Evolutionary conservation across 108 stramenopile species (phyloP).

Genomic region (Epipyxis sp.): DNA sequence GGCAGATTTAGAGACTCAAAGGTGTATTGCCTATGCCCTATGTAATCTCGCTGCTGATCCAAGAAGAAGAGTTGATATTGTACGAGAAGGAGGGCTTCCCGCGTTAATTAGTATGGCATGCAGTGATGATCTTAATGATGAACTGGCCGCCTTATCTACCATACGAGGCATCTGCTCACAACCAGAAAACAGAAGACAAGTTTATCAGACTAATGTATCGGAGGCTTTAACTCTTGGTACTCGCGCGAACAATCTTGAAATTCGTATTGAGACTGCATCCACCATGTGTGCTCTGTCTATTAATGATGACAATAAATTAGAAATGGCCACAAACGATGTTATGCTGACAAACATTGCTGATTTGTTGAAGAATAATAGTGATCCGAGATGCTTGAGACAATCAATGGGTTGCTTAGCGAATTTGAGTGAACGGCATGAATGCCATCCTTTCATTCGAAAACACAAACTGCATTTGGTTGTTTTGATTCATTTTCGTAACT

Average conservation of each 20-base stretch:
- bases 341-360: constrained; percentile 44
- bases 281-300: constrained; percentile 61
- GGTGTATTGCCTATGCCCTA: constrained; percentile 74
- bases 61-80: constrained; percentile 55
- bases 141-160: constrained; percentile 65
- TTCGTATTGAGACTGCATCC: constrained; percentile 62
- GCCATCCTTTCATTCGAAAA: constrained; percentile 33
- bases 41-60: constrained; percentile 68
- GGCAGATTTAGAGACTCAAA: constrained; percentile 66
- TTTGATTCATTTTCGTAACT: background rate
- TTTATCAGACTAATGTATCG: constrained; percentile 65
- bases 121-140: constrained; percentile 60
- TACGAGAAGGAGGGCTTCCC: constrained; percentile 66
- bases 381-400: constrained; percentile 39
- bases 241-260: constrained; percentile 48
- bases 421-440: constrained; percentile 54
- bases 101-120: constrained; percentile 68
- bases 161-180: constrained; percentile 61
- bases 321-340: constrained; percentile 48
- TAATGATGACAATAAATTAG: constrained; percentile 75
- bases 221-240: constrained; percentile 57
- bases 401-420: constrained; percentile 67
- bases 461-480: background rate
- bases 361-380: constrained; percentile 42
- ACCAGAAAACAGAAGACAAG: constrained; percentile 53